phyloP scores from a whole-genome alignment of 192 early-diverging fungal species.

The Diversispora epigaea region DNA sequence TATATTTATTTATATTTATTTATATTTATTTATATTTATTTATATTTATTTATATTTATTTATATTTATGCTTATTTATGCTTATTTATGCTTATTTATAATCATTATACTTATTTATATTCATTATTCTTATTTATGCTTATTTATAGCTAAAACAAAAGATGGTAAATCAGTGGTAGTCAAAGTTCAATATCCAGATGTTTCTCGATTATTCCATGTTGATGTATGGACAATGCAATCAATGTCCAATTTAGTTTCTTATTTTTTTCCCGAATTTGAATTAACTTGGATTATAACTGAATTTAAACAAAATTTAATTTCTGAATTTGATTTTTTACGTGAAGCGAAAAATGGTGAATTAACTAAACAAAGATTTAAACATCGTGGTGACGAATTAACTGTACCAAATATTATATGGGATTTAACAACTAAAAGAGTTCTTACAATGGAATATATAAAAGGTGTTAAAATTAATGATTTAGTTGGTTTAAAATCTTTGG shows the following conservation, averaged over 20 bases:
- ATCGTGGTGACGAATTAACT: constrained; percentile 40
- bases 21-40: not conserved
- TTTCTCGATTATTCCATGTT: constrained; percentile 46
- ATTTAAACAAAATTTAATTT: constrained; percentile 46
- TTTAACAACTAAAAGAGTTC: constrained; percentile 43
- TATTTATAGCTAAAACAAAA: constrained; percentile 44
- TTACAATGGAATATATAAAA: constrained; percentile 55
- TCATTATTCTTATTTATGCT: not conserved
- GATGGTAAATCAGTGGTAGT: constrained; percentile 44
- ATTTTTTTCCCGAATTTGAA: constrained; percentile 50
- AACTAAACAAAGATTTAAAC: constrained; percentile 47
- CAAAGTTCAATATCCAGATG: constrained; percentile 51
- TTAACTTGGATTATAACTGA: constrained; percentile 51
- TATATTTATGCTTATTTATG: not conserved
- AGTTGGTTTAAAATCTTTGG: constrained; percentile 41
- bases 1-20: not conserved
- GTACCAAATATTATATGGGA: constrained; percentile 51
- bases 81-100: not conserved
- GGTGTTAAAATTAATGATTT: constrained; percentile 53
- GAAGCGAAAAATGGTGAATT: constrained; percentile 50
- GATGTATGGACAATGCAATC: constrained; percentile 53
- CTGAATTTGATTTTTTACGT: constrained; percentile 50
- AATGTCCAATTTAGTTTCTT: constrained; percentile 45
- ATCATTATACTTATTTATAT: no score
- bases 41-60: not conserved